Evolutionary conservation across 177 flowering plant genomes (phyloP).

Genomic region (Vitis hybrid): DNA sequence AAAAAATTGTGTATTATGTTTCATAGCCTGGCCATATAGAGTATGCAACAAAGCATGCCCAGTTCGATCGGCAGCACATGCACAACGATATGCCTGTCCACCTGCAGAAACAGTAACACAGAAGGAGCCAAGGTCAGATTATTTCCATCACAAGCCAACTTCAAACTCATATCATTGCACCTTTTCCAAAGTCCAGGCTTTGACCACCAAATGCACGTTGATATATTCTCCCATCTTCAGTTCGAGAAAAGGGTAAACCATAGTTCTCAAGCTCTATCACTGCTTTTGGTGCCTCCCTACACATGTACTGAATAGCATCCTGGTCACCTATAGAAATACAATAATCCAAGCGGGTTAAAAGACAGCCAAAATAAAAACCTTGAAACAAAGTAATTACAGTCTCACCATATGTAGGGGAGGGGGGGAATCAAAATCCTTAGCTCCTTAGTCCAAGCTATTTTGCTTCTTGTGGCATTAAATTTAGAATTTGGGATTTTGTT

Average conservation of each 20-base stretch:
- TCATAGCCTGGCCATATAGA: slow-evolving; percentile 98
- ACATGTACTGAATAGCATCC: slow-evolving; percentile 99
- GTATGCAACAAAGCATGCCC: slow-evolving; percentile 96
- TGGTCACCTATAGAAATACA: slow-evolving; percentile 70
- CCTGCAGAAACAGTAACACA: slow-evolving; percentile 47
- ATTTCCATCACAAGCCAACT: background rate
- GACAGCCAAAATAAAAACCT: too few relatives aligned
- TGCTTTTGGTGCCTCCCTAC: slow-evolving; percentile 99
- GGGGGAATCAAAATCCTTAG: background rate
- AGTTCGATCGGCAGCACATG: slow-evolving; percentile 99
- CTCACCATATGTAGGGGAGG: background rate
- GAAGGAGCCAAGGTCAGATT: slow-evolving; percentile 16
- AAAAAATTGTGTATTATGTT: slow-evolving; percentile 95
- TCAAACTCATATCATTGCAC: slow-evolving; percentile 30
- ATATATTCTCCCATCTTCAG: slow-evolving; percentile 95
- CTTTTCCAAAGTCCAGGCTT: slow-evolving; percentile 95
- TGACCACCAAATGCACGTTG: slow-evolving; percentile 99
- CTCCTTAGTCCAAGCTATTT: background rate
- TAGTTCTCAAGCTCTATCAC: slow-evolving; percentile 98
- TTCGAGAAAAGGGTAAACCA: slow-evolving; percentile 97
- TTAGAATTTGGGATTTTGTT: background rate
- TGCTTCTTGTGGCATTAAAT: background rate
- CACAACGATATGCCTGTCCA: slow-evolving; percentile 99
- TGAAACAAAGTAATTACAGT: background rate
- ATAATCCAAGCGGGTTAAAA: too few relatives aligned